Evolutionary conservation across 352 stramenopile species (phyloP).

Genomic region (Phytopythium ostracodes): DNA sequence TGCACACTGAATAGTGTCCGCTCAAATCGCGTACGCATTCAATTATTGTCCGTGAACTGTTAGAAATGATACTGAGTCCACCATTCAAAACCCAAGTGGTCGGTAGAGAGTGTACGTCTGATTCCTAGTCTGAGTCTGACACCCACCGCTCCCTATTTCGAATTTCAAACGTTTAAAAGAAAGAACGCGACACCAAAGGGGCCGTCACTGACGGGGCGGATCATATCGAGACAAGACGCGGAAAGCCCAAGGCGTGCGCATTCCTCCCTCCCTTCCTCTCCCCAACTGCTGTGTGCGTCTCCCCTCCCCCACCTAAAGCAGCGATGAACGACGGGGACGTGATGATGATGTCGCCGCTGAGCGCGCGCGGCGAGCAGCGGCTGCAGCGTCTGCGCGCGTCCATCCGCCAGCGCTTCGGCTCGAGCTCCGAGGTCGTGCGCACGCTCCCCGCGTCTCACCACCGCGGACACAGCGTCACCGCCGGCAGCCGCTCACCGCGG

Average conservation of each 20-base stretch:
- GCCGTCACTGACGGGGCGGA: neutral
- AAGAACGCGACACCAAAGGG: neutral
- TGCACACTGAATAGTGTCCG: no score
- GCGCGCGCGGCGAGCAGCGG: slow-evolving; percentile 28
- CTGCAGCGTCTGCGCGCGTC: slow-evolving; percentile 36
- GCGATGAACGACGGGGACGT: slow-evolving; percentile 13
- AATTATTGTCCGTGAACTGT: neutral
- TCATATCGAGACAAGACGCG: neutral
- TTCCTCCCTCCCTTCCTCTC: neutral
- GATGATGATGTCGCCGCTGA: slow-evolving; percentile 51
- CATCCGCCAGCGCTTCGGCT: slow-evolving; percentile 39
- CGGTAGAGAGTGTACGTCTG: neutral
- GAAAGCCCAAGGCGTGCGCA: neutral
- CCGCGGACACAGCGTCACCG: slow-evolving; percentile 11
- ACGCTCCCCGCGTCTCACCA: slow-evolving; percentile 18
- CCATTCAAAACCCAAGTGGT: neutral
- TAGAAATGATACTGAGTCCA: neutral
- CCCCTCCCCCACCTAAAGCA: neutral
- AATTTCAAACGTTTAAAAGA: slow-evolving; percentile 6
- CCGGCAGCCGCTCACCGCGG: slow-evolving; percentile 11
- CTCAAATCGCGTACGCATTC: no score
- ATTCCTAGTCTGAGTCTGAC: no score
- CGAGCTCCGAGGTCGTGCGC: slow-evolving; percentile 11
- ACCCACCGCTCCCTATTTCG: neutral
- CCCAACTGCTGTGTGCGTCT: neutral